Evolutionary conservation across 2,329 filamentous ascomycete genomes (phyloP).

Genomic region (Immersiporthe knoxdaviesiana): DNA sequence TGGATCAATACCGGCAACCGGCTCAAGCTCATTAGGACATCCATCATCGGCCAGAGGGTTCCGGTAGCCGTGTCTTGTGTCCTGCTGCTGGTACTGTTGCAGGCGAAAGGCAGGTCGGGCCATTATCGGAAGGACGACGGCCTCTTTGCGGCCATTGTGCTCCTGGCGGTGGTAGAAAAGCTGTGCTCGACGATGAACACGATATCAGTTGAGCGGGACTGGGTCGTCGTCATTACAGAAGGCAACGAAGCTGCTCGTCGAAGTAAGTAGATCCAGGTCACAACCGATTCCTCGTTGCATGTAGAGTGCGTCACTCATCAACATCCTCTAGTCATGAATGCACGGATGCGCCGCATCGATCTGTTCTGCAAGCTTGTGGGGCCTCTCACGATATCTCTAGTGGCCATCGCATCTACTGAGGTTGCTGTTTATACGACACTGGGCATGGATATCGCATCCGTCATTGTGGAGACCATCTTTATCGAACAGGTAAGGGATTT

Average conservation of each 20-base stretch:
- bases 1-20: slow-evolving; percentile 61
- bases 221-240: slow-evolving; percentile 60
- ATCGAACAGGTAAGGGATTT: slow-evolving; percentile 46
- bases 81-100: slow-evolving; percentile 45
- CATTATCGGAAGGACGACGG: slow-evolving; percentile 33
- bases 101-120: slow-evolving; percentile 34
- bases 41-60: slow-evolving; percentile 50
- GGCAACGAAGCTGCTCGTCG: slow-evolving; percentile 38
- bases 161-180: slow-evolving; percentile 72
- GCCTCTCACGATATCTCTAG: slow-evolving; percentile 53
- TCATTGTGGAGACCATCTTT: slow-evolving; percentile 53
- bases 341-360: slow-evolving; percentile 61
- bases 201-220: slow-evolving; percentile 72
- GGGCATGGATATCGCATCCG: slow-evolving; percentile 50
- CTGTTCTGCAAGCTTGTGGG: slow-evolving; percentile 60
- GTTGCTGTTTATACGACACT: slow-evolving; percentile 52
- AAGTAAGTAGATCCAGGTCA: slow-evolving; percentile 22
- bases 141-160: slow-evolving; percentile 44
- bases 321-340: slow-evolving; percentile 48
- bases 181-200: slow-evolving; percentile 63
- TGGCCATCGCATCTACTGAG: slow-evolving; percentile 49
- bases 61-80: slow-evolving; percentile 53
- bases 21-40: slow-evolving; percentile 53
- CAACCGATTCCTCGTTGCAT: no score
- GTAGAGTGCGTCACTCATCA: not conserved